phyloP scores from a whole-genome alignment of 495 filamentous ascomycete genomes.

The Aspergillus hancockii region DNA sequence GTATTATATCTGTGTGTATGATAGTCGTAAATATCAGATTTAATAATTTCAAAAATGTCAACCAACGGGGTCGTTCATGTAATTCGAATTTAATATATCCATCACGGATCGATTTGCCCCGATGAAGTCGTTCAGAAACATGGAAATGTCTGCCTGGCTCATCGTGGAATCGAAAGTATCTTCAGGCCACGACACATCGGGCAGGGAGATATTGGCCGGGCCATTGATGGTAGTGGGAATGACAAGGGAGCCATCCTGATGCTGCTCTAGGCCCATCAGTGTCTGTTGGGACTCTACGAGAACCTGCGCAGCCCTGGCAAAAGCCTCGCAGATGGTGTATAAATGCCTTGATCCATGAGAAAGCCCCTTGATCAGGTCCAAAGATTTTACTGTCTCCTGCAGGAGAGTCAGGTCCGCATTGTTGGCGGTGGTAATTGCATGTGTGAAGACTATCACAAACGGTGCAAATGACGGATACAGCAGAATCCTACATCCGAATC shows the following conservation, averaged over 20 bases:
- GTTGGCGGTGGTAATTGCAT: constrained; percentile 28
- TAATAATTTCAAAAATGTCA: background rate
- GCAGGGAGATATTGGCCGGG: constrained; percentile 22
- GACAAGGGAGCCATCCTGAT: constrained; percentile 26
- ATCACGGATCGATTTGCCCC: constrained; percentile 26
- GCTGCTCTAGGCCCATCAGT: constrained; percentile 23
- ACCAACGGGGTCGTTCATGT: constrained; percentile 15
- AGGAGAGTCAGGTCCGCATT: constrained; percentile 19
- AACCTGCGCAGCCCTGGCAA: constrained; percentile 26
- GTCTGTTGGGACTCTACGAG: constrained; percentile 26
- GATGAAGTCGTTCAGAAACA: constrained; percentile 32
- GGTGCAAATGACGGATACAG: constrained; percentile 30
- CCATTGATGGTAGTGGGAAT: constrained; percentile 16
- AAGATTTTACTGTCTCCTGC: constrained; percentile 24
- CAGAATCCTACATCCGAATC: constrained; percentile 20
- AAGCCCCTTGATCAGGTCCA: constrained; percentile 26
- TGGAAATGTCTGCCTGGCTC: constrained; percentile 25
- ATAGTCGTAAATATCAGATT: background rate
- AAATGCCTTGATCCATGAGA: constrained; percentile 26
- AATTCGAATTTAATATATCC: constrained; percentile 26
- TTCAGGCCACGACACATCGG: constrained; percentile 27
- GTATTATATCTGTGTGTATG: background rate
- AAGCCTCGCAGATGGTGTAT: constrained; percentile 26
- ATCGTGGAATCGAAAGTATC: constrained; percentile 20
- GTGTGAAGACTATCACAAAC: constrained; percentile 30